A percentile compares a stretch with the other conserved stretches of the same genome.
Evolutionary conservation across 345 rosid genomes (phyloP).

Genomic region (Gossypium herbaceum): DNA sequence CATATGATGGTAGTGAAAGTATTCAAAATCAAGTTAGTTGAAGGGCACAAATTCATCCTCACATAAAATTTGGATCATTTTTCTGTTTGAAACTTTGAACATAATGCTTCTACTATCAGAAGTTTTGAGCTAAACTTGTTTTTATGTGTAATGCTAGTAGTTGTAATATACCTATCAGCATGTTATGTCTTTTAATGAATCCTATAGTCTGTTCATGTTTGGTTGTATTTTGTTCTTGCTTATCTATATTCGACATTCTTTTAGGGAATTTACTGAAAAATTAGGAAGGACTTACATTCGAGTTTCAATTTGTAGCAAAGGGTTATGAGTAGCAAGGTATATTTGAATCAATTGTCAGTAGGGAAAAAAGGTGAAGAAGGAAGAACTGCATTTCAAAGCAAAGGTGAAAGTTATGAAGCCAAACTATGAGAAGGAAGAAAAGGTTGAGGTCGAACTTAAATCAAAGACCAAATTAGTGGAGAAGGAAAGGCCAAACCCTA

Average conservation of each 20-base stretch:
- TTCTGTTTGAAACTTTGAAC: neutral
- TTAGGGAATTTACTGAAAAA: slow-evolving; percentile 23
- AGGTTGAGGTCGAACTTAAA: slow-evolving; percentile 18
- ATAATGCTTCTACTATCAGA: neutral
- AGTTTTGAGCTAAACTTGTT: neutral
- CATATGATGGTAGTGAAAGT: too few relatives aligned
- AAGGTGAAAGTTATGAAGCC: slow-evolving; percentile 40
- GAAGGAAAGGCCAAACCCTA: too few relatives aligned
- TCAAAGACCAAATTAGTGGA: slow-evolving; percentile 20
- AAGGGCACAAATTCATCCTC: too few relatives aligned
- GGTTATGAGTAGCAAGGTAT: slow-evolving; percentile 24
- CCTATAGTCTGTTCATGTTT: neutral
- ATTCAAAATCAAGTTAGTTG: too few relatives aligned
- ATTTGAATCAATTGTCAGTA: slow-evolving; percentile 28
- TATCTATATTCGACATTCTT: neutral
- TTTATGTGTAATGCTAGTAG: neutral
- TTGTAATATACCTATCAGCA: neutral
- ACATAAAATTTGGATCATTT: too few relatives aligned
- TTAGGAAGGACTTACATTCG: slow-evolving; percentile 15
- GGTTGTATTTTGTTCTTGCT: neutral
- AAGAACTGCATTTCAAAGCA: slow-evolving; percentile 45
- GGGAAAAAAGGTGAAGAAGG: slow-evolving; percentile 45
- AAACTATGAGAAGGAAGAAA: slow-evolving; percentile 1
- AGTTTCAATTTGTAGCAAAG: slow-evolving; percentile 13
- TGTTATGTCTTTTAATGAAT: neutral